Evolutionary conservation across 148 eudicot genomes (phyloP).

Genomic region (Rheum nobile): DNA sequence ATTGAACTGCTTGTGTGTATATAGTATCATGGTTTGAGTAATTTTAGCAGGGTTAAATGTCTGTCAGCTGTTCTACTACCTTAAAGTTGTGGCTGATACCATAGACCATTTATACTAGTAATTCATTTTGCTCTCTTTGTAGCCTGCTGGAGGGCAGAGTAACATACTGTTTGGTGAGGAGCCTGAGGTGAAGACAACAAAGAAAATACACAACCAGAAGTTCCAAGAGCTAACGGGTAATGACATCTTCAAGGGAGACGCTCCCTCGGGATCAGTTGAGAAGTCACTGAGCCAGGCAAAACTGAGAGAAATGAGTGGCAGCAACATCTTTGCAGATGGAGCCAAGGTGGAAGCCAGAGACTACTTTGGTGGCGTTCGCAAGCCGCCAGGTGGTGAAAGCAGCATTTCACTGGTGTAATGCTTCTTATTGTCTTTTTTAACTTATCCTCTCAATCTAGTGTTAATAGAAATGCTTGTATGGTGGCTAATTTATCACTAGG

Average conservation of each 20-base stretch:
- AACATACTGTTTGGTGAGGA: constrained; percentile 78
- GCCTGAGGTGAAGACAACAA: constrained; percentile 44
- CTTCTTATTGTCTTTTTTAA: neutral
- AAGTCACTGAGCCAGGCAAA: constrained; percentile 74
- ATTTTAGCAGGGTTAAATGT: neutral
- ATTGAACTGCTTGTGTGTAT: neutral
- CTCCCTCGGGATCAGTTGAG: constrained; percentile 62
- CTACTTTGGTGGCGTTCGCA: constrained; percentile 70
- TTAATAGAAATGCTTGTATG: constrained; percentile 1
- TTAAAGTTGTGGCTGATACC: neutral
- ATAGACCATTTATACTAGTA: neutral
- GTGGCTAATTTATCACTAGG: neutral
- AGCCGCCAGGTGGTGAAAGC: constrained; percentile 95
- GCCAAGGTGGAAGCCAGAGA: constrained; percentile 58
- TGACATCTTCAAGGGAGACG: constrained; percentile 82
- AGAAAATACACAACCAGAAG: constrained; percentile 80
- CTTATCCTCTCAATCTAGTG: neutral
- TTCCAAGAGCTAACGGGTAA: constrained; percentile 85
- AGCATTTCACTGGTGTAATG: constrained; percentile 68
- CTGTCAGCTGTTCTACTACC: neutral
- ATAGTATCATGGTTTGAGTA: neutral
- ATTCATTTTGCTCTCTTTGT: constrained; percentile 1
- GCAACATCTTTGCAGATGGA: constrained; percentile 76
- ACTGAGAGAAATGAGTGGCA: constrained; percentile 86
- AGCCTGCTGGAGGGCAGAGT: constrained; percentile 95